These are phyloP conservation scores for Aspergillus sp. DNA, from an alignment of 2,329 filamentous ascomycete genomes.

Conservation along the genomic window DNA sequence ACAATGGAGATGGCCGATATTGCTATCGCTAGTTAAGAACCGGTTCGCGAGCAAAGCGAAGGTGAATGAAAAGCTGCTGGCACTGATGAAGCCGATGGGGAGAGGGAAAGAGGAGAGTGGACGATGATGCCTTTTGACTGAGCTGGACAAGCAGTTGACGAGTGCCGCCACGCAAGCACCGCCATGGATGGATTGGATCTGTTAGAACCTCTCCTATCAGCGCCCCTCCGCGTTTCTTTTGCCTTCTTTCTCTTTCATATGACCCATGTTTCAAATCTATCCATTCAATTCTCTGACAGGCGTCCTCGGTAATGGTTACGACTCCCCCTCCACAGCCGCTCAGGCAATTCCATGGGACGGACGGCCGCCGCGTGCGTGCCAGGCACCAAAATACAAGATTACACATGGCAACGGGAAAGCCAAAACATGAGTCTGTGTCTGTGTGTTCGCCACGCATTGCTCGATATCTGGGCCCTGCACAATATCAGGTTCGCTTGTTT, in stretches of 20 bases:
- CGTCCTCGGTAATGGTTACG: not conserved
- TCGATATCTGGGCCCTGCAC: not conserved
- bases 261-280: not conserved
- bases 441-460: not conserved
- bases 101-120: constrained; percentile 9
- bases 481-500: not conserved
- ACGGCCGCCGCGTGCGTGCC: not conserved
- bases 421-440: not conserved
- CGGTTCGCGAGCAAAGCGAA: not conserved
- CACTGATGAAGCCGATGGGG: not conserved
- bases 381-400: constrained; percentile 9
- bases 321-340: not conserved
- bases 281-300: not conserved
- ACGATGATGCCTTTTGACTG: constrained; percentile 20
- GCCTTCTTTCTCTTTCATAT: not conserved
- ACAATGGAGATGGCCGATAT: not conserved
- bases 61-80: not conserved
- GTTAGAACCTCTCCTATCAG: constrained; percentile 20
- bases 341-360: not conserved
- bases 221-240: not conserved
- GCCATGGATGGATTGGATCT: constrained; percentile 3
- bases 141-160: constrained; percentile 20
- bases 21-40: constrained; percentile 1
- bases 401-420: not conserved
- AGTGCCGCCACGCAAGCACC: constrained; percentile 30